These are phyloP conservation scores for Aureobasidium sp. DNA, from an alignment of 2,329 filamentous ascomycete species.

Conservation along the genomic window DNA sequence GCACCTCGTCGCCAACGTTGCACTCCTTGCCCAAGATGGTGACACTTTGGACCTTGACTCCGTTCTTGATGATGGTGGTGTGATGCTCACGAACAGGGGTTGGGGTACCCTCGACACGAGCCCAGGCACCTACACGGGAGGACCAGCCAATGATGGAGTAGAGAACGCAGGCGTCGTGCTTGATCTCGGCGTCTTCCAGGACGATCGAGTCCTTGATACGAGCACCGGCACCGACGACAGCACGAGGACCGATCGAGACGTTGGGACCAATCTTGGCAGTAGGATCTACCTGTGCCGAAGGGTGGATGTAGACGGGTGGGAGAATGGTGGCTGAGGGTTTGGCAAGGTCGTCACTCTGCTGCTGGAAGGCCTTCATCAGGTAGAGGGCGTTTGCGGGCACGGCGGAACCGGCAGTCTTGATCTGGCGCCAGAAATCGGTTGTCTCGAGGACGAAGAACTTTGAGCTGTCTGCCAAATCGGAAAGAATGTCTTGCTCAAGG, in stretches of 20 bases:
- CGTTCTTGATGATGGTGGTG: slow-evolving; percentile 94
- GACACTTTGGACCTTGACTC: slow-evolving; percentile 96
- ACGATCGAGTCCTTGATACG: slow-evolving; percentile 96
- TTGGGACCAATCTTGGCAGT: slow-evolving; percentile 96
- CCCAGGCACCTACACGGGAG: slow-evolving; percentile 95
- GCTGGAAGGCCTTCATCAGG: slow-evolving; percentile 86
- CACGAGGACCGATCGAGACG: slow-evolving; percentile 90
- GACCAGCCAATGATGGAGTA: slow-evolving; percentile 98
- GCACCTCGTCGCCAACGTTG: slow-evolving; percentile 82
- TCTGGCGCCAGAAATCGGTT: slow-evolving; percentile 99
- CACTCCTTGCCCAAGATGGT: slow-evolving; percentile 98
- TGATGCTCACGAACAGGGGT: slow-evolving; percentile 80
- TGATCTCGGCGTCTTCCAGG: slow-evolving; percentile 88
- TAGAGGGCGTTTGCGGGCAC: slow-evolving; percentile 96
- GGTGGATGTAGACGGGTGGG: slow-evolving; percentile 91
- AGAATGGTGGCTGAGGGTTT: slow-evolving; percentile 79
- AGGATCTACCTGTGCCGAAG: slow-evolving; percentile 79
- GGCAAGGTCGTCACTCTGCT: slow-evolving; percentile 70
- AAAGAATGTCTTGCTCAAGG: slow-evolving; percentile 92
- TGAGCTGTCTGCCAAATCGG: slow-evolving; percentile 91
- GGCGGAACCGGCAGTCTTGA: slow-evolving; percentile 96
- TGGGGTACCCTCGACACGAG: slow-evolving; percentile 89
- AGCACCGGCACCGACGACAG: slow-evolving; percentile 71
- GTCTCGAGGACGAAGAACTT: slow-evolving; percentile 98
- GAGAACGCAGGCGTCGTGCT: slow-evolving; percentile 90